Evolutionary conservation across 768 basidiomycete species (phyloP), one percentile per base, ranked within the genome.

Genomic region (Leccinum truebloodii): DNA sequence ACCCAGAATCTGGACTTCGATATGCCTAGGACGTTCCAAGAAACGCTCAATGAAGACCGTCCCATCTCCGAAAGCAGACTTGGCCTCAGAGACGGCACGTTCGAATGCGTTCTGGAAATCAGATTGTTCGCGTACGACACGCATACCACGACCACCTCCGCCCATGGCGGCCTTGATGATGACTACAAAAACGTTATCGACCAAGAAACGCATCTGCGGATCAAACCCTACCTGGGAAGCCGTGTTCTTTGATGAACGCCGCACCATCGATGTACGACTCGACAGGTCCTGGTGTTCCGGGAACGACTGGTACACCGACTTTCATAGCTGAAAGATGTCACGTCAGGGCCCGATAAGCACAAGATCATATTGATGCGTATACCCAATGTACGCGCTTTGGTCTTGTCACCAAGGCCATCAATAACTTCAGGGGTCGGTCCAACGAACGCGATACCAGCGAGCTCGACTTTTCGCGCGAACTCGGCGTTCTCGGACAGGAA

Each of bases 111-210:
- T 80, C 78, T 94, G 83, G 83, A 98, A 98, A 67, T 94, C 90
- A 32, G 88, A 88, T 74, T 95, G 90, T 70, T 95, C 93, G 63
- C 94, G 88, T 35, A 99, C 97, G 58, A 99, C 96, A 69, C 97
- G 92, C 97, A 98, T 99, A 61, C 97, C 97, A 67, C 96, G 93
- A 57, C 97, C 97, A 67, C 96, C 96, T 60, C 95, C 96, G 60
- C 96, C 96, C 92, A 97, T 95, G 9, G 96, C 96, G 41, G 97
- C 97, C 79, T 98, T 99, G 85, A 99, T 98, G 75, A 99, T 98
- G 57, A 99, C 94, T 88, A 35, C 72, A 32, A 74, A 28, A 52
- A 68, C 10, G 52, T 54, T 49, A 34, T 59, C 30, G 13, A 52
- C 18, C 54, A 59, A 14, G 55, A 49, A 53, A 57, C 51, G 41